Evolutionary conservation across 1,284 basidiomycete genomes (phyloP).

Genomic region (Cutaneotrichosporon cyanovorans): DNA sequence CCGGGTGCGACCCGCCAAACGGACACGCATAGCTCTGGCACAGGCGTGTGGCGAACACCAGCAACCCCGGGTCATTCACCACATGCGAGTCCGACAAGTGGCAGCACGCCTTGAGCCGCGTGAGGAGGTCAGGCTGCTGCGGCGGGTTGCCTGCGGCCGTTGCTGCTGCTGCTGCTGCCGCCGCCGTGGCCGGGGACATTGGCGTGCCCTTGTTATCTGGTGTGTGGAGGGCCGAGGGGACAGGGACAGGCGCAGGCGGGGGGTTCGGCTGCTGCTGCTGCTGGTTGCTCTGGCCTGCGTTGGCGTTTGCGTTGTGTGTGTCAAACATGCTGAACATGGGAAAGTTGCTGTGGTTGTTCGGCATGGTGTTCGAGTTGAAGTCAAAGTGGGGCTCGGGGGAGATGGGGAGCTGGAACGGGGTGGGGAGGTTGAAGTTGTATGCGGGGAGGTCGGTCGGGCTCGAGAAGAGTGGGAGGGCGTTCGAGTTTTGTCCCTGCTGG

Average conservation of each 20-base stretch:
- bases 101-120: conserved; percentile 43
- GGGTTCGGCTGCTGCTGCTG: neutral
- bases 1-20: conserved; percentile 34
- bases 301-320: conserved; percentile 3
- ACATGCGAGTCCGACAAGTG: conserved; percentile 45
- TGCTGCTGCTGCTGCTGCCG: conserved; percentile 1
- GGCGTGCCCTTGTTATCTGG: conserved; percentile 1
- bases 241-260: no score
- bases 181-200: conserved; percentile 7
- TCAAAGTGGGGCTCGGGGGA: conserved; percentile 25
- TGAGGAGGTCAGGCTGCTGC: conserved; percentile 39
- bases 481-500: neutral
- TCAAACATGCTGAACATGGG: conserved; percentile 19
- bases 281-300: neutral
- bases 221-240: conserved; percentile 1
- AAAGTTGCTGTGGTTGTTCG: conserved; percentile 4
- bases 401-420: conserved; percentile 35
- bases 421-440: conserved; percentile 38
- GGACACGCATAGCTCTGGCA: conserved; percentile 42
- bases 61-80: conserved; percentile 43
- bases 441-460: conserved; percentile 19
- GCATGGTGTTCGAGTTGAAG: conserved; percentile 13
- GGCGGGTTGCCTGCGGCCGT: conserved; percentile 6
- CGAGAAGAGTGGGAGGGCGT: conserved; percentile 16
- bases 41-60: conserved; percentile 44